A percentile compares a stretch with the other conserved stretches of the same genome.
Evolutionary conservation across 2,329 filamentous ascomycete genomes (phyloP).

Genomic region (Ophiognomonia clavigignenti-juglandacearum): DNA sequence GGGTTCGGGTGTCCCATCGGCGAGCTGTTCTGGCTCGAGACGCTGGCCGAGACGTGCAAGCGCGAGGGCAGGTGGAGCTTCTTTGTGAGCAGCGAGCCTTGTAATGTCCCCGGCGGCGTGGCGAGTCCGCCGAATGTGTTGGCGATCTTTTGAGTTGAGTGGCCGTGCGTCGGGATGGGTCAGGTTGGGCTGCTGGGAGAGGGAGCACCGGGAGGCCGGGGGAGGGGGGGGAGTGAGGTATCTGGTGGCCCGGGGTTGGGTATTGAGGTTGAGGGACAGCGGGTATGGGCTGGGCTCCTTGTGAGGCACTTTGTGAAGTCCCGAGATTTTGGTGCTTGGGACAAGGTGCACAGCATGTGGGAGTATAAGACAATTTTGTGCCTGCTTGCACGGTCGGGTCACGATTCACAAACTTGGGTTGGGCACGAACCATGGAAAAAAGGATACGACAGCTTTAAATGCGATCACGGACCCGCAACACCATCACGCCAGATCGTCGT

Average conservation of each 20-base stretch:
- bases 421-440: no score
- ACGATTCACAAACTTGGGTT: no score
- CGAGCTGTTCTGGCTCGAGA: slow-evolving; percentile 45
- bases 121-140: slow-evolving; percentile 21
- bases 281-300: not conserved
- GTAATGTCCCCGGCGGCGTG: slow-evolving; percentile 36
- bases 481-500: not conserved
- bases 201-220: no score
- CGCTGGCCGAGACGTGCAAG: slow-evolving; percentile 34
- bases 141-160: slow-evolving; percentile 8
- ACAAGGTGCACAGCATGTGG: not conserved
- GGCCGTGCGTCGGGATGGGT: not conserved
- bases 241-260: no score
- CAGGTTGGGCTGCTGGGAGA: no score
- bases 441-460: not conserved
- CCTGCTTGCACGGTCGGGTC: no score
- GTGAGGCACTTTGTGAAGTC: not conserved
- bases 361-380: not conserved
- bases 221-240: no score
- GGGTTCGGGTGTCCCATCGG: slow-evolving; percentile 48
- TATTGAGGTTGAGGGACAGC: no score
- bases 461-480: not conserved
- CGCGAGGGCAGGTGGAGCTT: slow-evolving; percentile 35
- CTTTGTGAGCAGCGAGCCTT: slow-evolving; percentile 42
- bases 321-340: not conserved